Evolutionary conservation across 768 basidiomycete species (phyloP).

Genomic region (Leccinum arenicola): DNA sequence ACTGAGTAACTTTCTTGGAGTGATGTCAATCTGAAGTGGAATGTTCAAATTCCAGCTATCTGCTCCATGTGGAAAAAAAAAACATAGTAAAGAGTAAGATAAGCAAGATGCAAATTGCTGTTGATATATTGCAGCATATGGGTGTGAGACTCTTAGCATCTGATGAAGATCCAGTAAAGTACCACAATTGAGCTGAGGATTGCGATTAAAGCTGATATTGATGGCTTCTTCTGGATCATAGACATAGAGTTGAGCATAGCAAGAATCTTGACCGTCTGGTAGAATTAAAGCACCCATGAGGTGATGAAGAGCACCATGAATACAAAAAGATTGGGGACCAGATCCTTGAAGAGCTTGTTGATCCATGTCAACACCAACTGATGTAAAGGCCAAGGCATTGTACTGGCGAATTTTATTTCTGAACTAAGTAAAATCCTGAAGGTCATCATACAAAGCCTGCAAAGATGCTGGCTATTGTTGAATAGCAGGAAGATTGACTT

Average conservation of each 20-base stretch:
- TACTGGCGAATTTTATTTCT: neutral
- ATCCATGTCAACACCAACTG: neutral
- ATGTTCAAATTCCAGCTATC: neutral
- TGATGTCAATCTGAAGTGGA: neutral
- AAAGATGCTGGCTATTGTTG: neutral
- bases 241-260: neutral
- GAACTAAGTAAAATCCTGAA: neutral
- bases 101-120: neutral
- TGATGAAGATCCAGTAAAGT: no score
- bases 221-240: neutral
- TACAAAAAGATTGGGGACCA: neutral
- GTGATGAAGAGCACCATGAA: neutral
- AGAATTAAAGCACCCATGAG: neutral
- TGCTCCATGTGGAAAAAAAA: neutral
- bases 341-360: neutral
- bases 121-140: no score
- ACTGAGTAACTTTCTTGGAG: neutral
- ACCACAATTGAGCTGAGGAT: neutral
- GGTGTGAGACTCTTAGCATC: no score
- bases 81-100: neutral
- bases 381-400: constrained; percentile 7
- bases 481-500: neutral
- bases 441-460: neutral
- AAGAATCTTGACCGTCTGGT: neutral
- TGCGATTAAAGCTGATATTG: neutral